Evolutionary conservation across 192 early-diverging fungal species (phyloP).

Genomic region (Gigaspora rosea): DNA sequence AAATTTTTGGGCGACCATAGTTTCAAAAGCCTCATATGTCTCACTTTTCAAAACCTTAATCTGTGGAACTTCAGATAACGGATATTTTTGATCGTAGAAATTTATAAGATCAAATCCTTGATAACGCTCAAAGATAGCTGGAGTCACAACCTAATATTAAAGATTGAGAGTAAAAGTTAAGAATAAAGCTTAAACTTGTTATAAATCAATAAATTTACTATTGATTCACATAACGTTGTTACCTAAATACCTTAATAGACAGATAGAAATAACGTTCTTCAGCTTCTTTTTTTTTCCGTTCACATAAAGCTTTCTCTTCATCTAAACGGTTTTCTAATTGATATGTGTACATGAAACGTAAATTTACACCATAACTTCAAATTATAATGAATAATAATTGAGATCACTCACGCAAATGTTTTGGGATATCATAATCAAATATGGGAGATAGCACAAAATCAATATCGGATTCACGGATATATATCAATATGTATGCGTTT

Average conservation of each 20-base stretch:
- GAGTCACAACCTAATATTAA: no score
- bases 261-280: slow-evolving; percentile 72
- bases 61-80: slow-evolving; percentile 31
- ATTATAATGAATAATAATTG: no score
- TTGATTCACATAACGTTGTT: background rate
- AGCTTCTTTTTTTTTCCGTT: slow-evolving; percentile 63
- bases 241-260: slow-evolving; percentile 53
- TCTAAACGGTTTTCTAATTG: slow-evolving; percentile 55
- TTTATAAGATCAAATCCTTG: slow-evolving; percentile 80
- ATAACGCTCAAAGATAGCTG: no score
- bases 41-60: slow-evolving; percentile 41
- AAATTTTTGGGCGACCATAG: slow-evolving; percentile 49
- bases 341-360: background rate
- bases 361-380: background rate
- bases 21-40: slow-evolving; percentile 52
- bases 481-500: slow-evolving; percentile 99
- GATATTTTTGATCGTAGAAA: slow-evolving; percentile 57
- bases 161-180: no score
- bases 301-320: slow-evolving; percentile 40
- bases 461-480: slow-evolving; percentile 79
- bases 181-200: background rate
- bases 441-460: slow-evolving; percentile 71
- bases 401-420: slow-evolving; percentile 62
- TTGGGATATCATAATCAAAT: slow-evolving; percentile 72
- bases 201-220: no score